These are phyloP conservation scores for Russula compacta DNA, from an alignment of 768 basidiomycete species.

Conservation along the genomic window DNA sequence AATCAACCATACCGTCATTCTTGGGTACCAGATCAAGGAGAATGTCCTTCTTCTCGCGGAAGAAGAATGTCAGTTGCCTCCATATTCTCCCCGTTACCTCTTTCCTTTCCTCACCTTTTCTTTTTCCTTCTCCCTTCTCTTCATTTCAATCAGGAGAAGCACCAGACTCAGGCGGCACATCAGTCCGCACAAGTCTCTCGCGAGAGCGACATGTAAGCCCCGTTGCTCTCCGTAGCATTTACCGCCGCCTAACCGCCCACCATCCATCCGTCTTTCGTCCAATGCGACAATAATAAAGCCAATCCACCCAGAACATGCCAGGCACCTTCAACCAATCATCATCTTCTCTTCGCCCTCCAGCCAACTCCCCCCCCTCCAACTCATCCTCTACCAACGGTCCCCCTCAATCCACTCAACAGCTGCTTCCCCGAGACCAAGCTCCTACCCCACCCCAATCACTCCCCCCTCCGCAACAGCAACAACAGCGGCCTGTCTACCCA, in stretches of 20 bases:
- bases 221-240: not conserved
- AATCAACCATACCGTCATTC: conserved; percentile 57
- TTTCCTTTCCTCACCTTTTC: not conserved
- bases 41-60: conserved; percentile 93
- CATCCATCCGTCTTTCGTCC: not conserved
- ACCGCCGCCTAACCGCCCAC: conserved; percentile 5
- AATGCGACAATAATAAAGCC: not conserved
- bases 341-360: conserved; percentile 24
- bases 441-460: conserved; percentile 21
- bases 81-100: conserved; percentile 2
- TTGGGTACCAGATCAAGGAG: conserved; percentile 51
- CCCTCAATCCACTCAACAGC: conserved; percentile 25
- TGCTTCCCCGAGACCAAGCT: conserved; percentile 26
- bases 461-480: conserved; percentile 24
- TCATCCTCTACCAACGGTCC: conserved; percentile 29
- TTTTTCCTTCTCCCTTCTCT: not conserved
- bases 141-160: conserved; percentile 18
- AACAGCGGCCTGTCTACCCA: conserved; percentile 59
- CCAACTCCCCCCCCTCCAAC: conserved; percentile 27
- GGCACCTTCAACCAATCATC: conserved; percentile 9
- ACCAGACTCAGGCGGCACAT: conserved; percentile 10
- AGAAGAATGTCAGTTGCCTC: conserved; percentile 43
- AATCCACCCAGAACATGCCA: conserved; percentile 9
- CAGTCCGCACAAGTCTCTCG: conserved; percentile 15
- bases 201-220: conserved; percentile 11